These are phyloP conservation scores for Trichoderma oligosporum DNA, from an alignment of 2,329 filamentous ascomycete genomes.

Conservation along the genomic window DNA sequence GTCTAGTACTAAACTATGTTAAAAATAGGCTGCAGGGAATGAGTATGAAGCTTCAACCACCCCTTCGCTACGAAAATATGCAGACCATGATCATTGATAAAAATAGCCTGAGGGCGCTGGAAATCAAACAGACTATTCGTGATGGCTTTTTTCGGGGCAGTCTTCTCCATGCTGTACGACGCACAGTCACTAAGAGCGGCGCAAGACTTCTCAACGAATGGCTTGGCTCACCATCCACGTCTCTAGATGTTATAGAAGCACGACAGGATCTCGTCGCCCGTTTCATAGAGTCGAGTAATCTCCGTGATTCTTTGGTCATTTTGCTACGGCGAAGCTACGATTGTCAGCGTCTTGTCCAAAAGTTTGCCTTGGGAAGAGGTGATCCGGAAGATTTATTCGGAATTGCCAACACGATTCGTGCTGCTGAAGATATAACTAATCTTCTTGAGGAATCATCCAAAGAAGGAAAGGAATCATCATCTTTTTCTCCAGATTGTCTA, in stretches of 20 bases:
- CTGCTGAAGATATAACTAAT: slow-evolving; percentile 62
- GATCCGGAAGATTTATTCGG: slow-evolving; percentile 86
- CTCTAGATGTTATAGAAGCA: slow-evolving; percentile 69
- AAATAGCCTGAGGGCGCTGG: slow-evolving; percentile 82
- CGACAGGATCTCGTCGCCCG: slow-evolving; percentile 77
- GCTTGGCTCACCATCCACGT: slow-evolving; percentile 89
- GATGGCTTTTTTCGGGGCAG: slow-evolving; percentile 79
- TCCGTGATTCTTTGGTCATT: slow-evolving; percentile 66
- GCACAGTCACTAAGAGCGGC: slow-evolving; percentile 88
- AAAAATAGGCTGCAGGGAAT: slow-evolving; percentile 71
- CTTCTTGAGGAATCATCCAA: slow-evolving; percentile 37
- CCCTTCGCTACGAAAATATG: slow-evolving; percentile 66
- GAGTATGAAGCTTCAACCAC: slow-evolving; percentile 78
- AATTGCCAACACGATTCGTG: slow-evolving; percentile 74
- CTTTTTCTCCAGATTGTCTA: slow-evolving; percentile 35
- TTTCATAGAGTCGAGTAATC: slow-evolving; percentile 61
- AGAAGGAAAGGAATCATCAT: slow-evolving; percentile 18
- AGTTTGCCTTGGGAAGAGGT: slow-evolving; percentile 88
- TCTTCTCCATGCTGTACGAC: slow-evolving; percentile 80
- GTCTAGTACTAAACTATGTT: slow-evolving; percentile 80
- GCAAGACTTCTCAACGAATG: slow-evolving; percentile 79
- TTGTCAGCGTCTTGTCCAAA: slow-evolving; percentile 84
- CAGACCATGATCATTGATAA: slow-evolving; percentile 89
- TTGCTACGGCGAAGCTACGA: slow-evolving; percentile 76
- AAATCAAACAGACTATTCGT: slow-evolving; percentile 80